Conservation (phyloP, 768 basidiomycete species). For the Tricholoma sp. region DNA sequence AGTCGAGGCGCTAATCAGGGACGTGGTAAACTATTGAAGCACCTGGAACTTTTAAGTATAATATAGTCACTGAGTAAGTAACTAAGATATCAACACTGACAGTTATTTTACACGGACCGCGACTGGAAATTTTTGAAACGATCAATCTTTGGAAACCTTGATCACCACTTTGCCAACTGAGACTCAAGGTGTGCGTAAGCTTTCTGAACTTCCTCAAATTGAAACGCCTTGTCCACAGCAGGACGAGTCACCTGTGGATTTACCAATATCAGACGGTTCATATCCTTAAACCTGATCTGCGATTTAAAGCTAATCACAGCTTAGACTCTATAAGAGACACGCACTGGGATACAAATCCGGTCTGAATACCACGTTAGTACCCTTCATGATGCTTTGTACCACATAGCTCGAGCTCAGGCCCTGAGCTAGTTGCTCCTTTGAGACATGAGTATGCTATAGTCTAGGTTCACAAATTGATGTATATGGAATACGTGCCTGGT, state of each 20-base stretch:
- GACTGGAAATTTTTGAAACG: too few relatives aligned
- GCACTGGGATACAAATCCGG: conserved; percentile 55
- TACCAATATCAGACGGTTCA: conserved; percentile 44
- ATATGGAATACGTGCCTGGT: neutral
- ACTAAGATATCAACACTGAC: too few relatives aligned
- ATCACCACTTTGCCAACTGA: conserved; percentile 60
- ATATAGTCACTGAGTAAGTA: too few relatives aligned
- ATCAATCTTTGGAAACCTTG: conserved; percentile 27
- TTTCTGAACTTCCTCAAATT: conserved; percentile 44
- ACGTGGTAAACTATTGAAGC: too few relatives aligned
- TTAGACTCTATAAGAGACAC: conserved; percentile 10
- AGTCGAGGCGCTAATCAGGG: too few relatives aligned
- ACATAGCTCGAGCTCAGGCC: conserved; percentile 23
- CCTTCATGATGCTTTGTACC: conserved; percentile 28
- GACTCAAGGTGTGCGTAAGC: conserved; percentile 51
- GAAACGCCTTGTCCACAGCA: conserved; percentile 52
- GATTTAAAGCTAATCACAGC: neutral
- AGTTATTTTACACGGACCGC: too few relatives aligned
- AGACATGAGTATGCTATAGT: neutral
- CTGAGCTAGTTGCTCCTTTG: neutral
- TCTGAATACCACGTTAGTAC: conserved; percentile 45
- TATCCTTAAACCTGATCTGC: conserved; percentile 40
- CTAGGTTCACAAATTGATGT: neutral
- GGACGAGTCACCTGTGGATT: conserved; percentile 39
- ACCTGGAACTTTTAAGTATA: too few relatives aligned